These are phyloP conservation scores for Monilinia fructigena DNA, from an alignment of 2,329 filamentous ascomycete species.

Conservation along the genomic window DNA sequence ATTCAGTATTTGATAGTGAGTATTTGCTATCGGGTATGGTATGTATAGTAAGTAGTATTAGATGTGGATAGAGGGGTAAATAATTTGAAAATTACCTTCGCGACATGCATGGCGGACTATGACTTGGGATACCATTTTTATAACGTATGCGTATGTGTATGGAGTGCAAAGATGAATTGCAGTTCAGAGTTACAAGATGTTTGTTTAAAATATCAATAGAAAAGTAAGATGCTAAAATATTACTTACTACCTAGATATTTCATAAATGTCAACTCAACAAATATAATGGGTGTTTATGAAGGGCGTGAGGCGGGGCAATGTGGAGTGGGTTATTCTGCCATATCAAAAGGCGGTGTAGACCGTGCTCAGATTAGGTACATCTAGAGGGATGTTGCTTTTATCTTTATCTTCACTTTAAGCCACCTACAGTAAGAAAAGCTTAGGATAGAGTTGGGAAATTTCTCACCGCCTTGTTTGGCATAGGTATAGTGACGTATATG, in stretches of 20 bases:
- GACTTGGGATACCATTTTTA: conserved; percentile 9
- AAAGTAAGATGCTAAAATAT: background rate
- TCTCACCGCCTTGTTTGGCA: too few relatives aligned
- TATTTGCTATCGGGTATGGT: background rate
- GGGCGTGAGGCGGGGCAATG: background rate
- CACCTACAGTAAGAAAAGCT: too few relatives aligned
- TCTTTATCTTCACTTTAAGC: too few relatives aligned
- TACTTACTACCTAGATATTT: background rate
- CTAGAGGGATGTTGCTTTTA: too few relatives aligned
- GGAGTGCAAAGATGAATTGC: background rate
- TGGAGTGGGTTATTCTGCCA: background rate
- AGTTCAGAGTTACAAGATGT: background rate
- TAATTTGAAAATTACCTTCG: conserved; percentile 5
- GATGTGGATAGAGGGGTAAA: background rate
- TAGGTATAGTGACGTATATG: too few relatives aligned
- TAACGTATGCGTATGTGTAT: background rate
- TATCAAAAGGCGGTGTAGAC: background rate
- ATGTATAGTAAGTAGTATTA: too few relatives aligned
- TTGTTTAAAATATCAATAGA: background rate
- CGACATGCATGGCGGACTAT: conserved; percentile 17
- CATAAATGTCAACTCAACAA: background rate
- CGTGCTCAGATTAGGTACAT: too few relatives aligned
- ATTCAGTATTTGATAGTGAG: too few relatives aligned
- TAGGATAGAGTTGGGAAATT: too few relatives aligned
- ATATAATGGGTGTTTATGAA: background rate